Base-by-base conservation (phyloP, 805 yeast genomes). In the Ogataea nonfermentans region DNA sequence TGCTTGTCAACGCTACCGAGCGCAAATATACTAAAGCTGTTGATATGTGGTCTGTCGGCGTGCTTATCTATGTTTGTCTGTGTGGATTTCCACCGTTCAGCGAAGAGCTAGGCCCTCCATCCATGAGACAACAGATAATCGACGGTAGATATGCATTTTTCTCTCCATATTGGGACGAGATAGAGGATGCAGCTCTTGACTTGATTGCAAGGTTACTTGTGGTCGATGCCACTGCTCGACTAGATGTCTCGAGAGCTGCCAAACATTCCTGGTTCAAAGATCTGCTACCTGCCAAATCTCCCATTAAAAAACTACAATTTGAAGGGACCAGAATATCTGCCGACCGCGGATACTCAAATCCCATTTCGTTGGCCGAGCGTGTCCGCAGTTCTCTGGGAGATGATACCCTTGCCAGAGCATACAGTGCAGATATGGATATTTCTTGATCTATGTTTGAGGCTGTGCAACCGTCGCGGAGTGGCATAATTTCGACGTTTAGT, bases 11-110 rank as follows among this genome's bases (percentile, higher is more conserved):
- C 59, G 68, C 73, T 9, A 63, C 71, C 2, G 64, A 67, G 27
- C 59, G 81, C 23, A 68, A 71, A 48, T 85, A 85, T 51, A 73
- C 84, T 24, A 81, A 83, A 24, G 76, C 82, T 30, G 88, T 81
- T 9, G 95, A 85, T 58, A 62, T 85, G 58, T 85, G 95, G 95
- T 83, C 87, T 55, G 74, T 84, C 7, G 95, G 93, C 3, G 91
- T 84, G 2, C 67, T 85, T 32, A 59, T 84, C 11, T 85, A 85
- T 46, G 89, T 84, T 2, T 83, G 93, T 56, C 65, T 85, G 12
- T 84, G 88, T 57, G 95, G 95, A 0, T 85, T 85, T 49, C 93
- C 91, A 4, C 95, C 95, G 0, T 85, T 85, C 55, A 81, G 88
- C 53, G 93, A 84, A 31, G 91, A 85, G 45, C 57, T 84, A 40